Percentiles rank a stretch among this genome's conserved stretches.
Conservation (phyloP, 371 early-diverging fungal genomes). For the Apophysomyces variabilis region DNA sequence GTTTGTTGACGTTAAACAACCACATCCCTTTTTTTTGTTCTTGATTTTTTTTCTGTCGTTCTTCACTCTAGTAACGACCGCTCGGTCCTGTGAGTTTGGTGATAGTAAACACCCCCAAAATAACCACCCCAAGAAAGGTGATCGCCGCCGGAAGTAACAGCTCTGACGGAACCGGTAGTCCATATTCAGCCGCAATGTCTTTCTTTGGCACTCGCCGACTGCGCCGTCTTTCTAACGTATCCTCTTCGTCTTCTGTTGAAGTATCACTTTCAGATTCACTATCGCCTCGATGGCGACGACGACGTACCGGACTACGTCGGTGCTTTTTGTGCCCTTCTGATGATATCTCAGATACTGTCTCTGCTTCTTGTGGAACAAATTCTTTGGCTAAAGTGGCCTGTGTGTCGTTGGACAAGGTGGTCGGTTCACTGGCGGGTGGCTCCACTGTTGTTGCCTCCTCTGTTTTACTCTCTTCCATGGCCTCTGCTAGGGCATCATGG, state of each 20-base stretch:
- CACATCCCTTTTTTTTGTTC: not conserved
- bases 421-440: conserved; percentile 17
- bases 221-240: conserved; percentile 17
- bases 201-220: conserved; percentile 17
- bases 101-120: conserved; percentile 61
- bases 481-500: conserved; percentile 42
- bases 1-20: conserved; percentile 3
- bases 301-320: not conserved
- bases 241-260: conserved; percentile 26
- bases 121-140: conserved; percentile 60
- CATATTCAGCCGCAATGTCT: conserved; percentile 24
- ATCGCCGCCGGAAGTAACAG: conserved; percentile 65
- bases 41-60: too few relatives aligned
- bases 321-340: not conserved
- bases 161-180: conserved; percentile 54
- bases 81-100: conserved; percentile 25
- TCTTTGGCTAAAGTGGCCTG: conserved; percentile 4
- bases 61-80: conserved; percentile 17
- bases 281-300: not conserved
- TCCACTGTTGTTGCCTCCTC: conserved; percentile 1
- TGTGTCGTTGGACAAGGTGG: conserved; percentile 9
- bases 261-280: conserved; percentile 28
- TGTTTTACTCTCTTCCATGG: conserved; percentile 2
- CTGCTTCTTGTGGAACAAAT: not conserved
- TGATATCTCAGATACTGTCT: not conserved